These are phyloP conservation scores for Fistulinella prunicolor DNA, from an alignment of 768 basidiomycete species.

Conservation along the genomic window DNA sequence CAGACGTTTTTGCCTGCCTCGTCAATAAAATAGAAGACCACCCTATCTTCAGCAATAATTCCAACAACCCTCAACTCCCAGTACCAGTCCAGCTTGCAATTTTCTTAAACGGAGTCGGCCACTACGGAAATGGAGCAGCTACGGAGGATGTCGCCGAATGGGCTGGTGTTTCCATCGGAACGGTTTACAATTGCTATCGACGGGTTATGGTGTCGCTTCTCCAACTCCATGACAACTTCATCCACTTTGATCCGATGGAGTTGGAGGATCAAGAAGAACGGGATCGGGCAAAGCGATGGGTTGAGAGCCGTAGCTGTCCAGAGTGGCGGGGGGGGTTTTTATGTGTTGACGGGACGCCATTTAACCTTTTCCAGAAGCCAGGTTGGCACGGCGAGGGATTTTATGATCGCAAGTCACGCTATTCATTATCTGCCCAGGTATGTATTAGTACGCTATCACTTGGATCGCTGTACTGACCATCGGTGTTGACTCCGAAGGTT, in stretches of 20 bases:
- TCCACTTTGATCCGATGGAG: slow-evolving; percentile 3
- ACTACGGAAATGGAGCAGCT: slow-evolving; percentile 13
- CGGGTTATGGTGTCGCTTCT: slow-evolving; percentile 14
- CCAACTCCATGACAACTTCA: slow-evolving; percentile 6
- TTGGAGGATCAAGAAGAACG: background rate
- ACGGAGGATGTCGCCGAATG: slow-evolving; percentile 19
- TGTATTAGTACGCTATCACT: background rate
- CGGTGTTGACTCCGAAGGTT: background rate
- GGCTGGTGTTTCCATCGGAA: slow-evolving; percentile 19
- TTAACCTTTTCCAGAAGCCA: slow-evolving; percentile 21
- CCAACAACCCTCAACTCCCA: slow-evolving; percentile 20
- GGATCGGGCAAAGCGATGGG: background rate
- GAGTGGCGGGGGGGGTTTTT: slow-evolving; percentile 8
- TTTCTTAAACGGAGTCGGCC: slow-evolving; percentile 26
- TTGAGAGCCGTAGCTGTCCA: background rate
- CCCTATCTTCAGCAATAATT: slow-evolving; percentile 1
- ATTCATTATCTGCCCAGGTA: slow-evolving; percentile 13
- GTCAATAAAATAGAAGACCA: background rate
- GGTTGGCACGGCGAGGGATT: slow-evolving; percentile 17
- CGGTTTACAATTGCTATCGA: slow-evolving; percentile 17
- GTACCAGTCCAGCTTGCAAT: slow-evolving; percentile 28
- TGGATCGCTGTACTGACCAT: no score
- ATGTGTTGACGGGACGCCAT: slow-evolving; percentile 9
- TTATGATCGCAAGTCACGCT: slow-evolving; percentile 11
- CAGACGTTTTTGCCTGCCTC: background rate